phyloP scores from a whole-genome alignment of 163 green algal genomes.

The Prototheca cutis region DNA sequence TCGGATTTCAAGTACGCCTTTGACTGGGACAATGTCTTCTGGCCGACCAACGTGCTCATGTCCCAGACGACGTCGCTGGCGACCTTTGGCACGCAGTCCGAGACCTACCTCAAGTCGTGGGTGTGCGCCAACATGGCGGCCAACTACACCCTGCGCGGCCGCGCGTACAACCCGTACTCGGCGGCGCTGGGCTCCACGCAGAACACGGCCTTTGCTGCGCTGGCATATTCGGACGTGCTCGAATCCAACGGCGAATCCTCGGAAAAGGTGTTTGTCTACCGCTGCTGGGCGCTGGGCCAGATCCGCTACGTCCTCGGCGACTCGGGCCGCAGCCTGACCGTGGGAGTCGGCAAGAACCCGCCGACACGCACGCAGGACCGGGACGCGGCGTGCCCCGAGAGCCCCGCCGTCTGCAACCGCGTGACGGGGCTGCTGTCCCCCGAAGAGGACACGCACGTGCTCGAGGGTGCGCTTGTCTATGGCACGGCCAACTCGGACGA shows the following conservation, averaged over 20 bases:
- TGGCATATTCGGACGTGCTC: constrained; percentile 31
- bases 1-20: constrained; percentile 28
- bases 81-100: constrained; percentile 29
- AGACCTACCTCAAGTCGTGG: constrained; percentile 40
- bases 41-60: constrained; percentile 40
- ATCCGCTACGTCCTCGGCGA: constrained; percentile 49
- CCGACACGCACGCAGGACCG: constrained; percentile 38
- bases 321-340: constrained; percentile 24
- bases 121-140: constrained; percentile 38
- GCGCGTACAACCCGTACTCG: constrained; percentile 37
- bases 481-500: constrained; percentile 19
- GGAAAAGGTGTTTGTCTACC: constrained; percentile 17
- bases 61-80: constrained; percentile 34
- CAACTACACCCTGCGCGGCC: constrained; percentile 39
- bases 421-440: constrained; percentile 28
- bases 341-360: constrained; percentile 33
- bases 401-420: constrained; percentile 20
- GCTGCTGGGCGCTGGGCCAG: constrained; percentile 38
- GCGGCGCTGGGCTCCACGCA: constrained; percentile 28
- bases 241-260: background rate
- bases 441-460: constrained; percentile 24
- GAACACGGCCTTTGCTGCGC: constrained; percentile 36
- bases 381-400: constrained; percentile 28
- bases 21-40: constrained; percentile 59
- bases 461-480: constrained; percentile 26